Base-by-base conservation (phyloP, 2,329 filamentous ascomycete species). In the Bipolaris bicolor region DNA sequence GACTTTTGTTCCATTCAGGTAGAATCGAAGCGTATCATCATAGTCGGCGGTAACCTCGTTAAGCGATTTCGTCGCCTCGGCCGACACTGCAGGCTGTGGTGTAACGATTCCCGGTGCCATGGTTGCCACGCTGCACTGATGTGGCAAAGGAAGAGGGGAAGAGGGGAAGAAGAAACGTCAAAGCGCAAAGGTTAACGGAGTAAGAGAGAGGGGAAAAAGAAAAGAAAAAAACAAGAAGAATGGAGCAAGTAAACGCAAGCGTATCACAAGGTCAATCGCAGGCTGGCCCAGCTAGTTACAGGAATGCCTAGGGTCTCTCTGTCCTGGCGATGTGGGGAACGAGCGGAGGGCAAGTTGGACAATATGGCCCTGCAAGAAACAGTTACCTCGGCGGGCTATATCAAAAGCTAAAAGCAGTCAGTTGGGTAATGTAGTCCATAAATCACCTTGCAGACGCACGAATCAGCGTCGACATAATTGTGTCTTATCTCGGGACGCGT, bases 1-100 rank as follows among this genome's bases (percentile, higher is more conserved):
- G 15, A 98, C 90, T 64, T 88, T 91, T 2, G 94, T 97, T 61
- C 95, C 95, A 75, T 99, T 99, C 49, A 99, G 86, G 75, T 92
- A 98, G 81, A 98, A 98, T 16, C 89, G 85, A 57, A 98, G 82
- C 1, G 91, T 94, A 76, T 97, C 92, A 70, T 97, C 90, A 77
- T 91, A 98, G 45, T 83, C 78, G 51, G 88, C 87, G 1, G 91
- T 95, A 49, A 97, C 78, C 16, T 86, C 79, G 41, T 82, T 77
- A 36, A 91, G 79, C 40, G 81, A 79, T 37, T 74, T 72, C 48
- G 77, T 74, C 55, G 80, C 79, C 34, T 80, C 74, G 20, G 73
- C 66, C 3, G 79, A 74, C 37, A 81, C 82, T 13, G 82, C 81
- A 16, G 81, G 78, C 31, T 63, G 58, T 29, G 70, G 64, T 18